Evolutionary conservation across 2,329 filamentous ascomycete genomes (phyloP).

Genomic region (Bertia moriformis): DNA sequence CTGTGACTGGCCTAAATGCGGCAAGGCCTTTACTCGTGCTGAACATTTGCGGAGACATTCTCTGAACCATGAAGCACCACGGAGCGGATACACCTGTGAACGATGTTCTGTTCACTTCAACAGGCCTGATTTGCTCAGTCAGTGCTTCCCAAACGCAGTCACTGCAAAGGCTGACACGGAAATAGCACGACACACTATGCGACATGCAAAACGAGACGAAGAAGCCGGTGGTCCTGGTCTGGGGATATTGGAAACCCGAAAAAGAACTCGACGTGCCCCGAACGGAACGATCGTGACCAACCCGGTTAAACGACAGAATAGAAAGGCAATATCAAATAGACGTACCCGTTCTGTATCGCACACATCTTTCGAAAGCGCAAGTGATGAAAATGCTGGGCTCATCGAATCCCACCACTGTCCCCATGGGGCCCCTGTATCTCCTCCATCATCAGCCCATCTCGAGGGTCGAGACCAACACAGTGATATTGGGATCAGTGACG

Average conservation of each 20-base stretch:
- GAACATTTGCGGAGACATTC: constrained; percentile 43
- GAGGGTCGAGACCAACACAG: no score
- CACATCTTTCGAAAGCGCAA: no score
- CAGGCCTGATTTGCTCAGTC: constrained; percentile 41
- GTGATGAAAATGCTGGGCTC: no score
- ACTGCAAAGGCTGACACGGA: no score
- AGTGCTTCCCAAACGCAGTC: no score
- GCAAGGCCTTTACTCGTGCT: constrained; percentile 36
- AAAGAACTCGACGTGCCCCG: constrained; percentile 37
- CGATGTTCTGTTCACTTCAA: constrained; percentile 47
- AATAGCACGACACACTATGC: constrained; percentile 42
- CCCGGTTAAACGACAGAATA: constrained; percentile 9
- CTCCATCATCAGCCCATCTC: not conserved
- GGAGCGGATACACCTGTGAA: constrained; percentile 35
- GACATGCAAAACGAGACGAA: constrained; percentile 35
- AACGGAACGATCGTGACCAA: constrained; percentile 35
- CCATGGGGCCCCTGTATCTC: not conserved
- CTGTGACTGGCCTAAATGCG: constrained; percentile 22
- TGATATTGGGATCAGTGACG: constrained; percentile 2
- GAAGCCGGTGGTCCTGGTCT: constrained; percentile 36
- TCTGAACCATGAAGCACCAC: constrained; percentile 32
- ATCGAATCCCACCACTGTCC: not conserved
- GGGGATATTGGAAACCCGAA: constrained; percentile 35
- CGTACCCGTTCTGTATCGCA: no score
- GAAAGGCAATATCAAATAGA: constrained; percentile 3